These are phyloP conservation scores for Cytospora chrysosperma DNA, from an alignment of 2,329 filamentous ascomycete genomes.

Conservation along the genomic window DNA sequence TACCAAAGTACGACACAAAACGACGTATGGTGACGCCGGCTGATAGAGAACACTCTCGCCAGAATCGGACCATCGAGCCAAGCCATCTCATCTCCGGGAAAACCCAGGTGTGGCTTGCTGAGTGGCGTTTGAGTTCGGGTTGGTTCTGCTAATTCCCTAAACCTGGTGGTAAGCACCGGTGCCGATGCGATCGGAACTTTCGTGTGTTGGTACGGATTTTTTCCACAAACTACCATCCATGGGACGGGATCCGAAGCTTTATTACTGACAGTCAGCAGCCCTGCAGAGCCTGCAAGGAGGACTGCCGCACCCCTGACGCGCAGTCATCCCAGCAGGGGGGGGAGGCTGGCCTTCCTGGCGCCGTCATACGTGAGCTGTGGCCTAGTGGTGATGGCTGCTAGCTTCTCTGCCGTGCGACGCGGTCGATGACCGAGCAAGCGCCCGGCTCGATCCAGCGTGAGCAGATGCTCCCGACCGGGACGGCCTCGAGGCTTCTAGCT, in stretches of 20 bases:
- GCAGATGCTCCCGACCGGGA: not conserved
- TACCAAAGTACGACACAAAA: conserved; percentile 11
- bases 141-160: not conserved
- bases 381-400: not conserved
- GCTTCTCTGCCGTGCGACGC: not conserved
- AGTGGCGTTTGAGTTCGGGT: not conserved
- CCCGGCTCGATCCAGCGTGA: not conserved
- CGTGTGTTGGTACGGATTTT: not conserved
- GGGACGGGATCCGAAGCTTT: not conserved
- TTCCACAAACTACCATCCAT: not conserved
- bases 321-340: not conserved
- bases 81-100: not conserved
- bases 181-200: not conserved
- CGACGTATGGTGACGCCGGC: conserved; percentile 7
- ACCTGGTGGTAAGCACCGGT: not conserved
- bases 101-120: not conserved
- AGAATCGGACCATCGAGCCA: conserved; percentile 10
- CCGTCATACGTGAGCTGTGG: not conserved
- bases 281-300: too few species aligned
- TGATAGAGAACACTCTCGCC: conserved; percentile 7
- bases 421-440: not conserved
- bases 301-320: too few species aligned
- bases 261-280: not conserved
- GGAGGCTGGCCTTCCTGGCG: not conserved
- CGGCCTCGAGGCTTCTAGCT: not conserved